Evolutionary conservation across 495 filamentous ascomycete species (phyloP), one percentile per base, ranked within the genome.

Genomic region (Cairneyella variabilis): DNA sequence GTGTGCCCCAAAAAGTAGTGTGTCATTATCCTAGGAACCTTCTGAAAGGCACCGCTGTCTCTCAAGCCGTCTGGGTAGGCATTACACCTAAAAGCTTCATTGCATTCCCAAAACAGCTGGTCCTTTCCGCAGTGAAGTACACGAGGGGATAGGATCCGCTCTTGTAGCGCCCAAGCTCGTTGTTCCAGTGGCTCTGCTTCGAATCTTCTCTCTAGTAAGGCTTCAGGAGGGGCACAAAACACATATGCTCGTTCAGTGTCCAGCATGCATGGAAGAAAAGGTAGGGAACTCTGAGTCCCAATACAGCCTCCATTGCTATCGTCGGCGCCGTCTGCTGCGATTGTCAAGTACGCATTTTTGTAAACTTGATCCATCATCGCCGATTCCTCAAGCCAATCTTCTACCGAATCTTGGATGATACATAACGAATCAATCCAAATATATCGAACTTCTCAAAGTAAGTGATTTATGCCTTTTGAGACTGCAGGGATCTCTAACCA

Each of bases 101-200:
- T n/a, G 54, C 21, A 48, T 36, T 38, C 25, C 23, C 49, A 55
- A 36, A 47, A 26, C 27, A 38, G 26, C 34, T 54, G 37, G 16
- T 25, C 20, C 6, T 28, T 11, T 38, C n/a, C 25, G 45, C 17
- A 54, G 23, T 54, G 39, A 17, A 59, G 9, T 21, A 54, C 37
- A 2, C 56, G 49, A 0, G 27, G 41, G 2, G 56, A 54, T 16
- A 58, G 32, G 16, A 58, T 55, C 11, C 56, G 56, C 27, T 58
- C 56, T 30, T 58, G 56, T 26, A 39, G 34, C 3, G 34, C 41
- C 56, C 56, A 58, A n/a, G 50, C 56, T 25, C 56, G 40, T 12
- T 26, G 25, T 10, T 47, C 14, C 18, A 47, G 43, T 7, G 43
- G 43, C 22, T 23, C 43, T 11, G 9, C 11, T 11, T 22, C 43